A percentile compares a stretch with the other conserved stretches of the same genome.
Conservation (phyloP, 2,329 filamentous ascomycete species). For the Huntiella savannae region DNA sequence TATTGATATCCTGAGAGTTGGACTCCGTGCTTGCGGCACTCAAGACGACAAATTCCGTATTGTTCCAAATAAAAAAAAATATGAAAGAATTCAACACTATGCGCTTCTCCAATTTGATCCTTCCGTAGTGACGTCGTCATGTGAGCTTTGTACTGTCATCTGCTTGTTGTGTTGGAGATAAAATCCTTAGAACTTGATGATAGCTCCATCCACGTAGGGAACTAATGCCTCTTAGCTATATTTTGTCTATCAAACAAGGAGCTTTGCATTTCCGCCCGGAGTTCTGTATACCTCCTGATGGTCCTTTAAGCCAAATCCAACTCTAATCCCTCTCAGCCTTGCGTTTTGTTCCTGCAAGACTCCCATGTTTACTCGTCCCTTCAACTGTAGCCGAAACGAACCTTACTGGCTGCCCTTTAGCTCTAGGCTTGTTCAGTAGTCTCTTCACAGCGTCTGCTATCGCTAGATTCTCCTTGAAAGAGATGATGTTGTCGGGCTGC, state of each 20-base stretch:
- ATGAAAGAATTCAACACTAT: too few relatives aligned
- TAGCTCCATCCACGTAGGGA: too few relatives aligned
- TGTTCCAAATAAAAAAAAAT: too few relatives aligned
- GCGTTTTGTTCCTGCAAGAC: neutral
- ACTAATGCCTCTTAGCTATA: too few relatives aligned
- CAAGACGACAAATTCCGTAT: too few relatives aligned
- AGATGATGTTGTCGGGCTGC: slow-evolving; percentile 26
- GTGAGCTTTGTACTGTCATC: too few relatives aligned
- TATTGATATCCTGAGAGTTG: neutral
- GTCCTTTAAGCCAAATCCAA: neutral
- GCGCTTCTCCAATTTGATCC: too few relatives aligned
- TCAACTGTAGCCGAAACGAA: neutral
- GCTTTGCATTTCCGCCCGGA: neutral
- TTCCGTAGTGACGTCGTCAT: too few relatives aligned
- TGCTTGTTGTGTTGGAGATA: too few relatives aligned
- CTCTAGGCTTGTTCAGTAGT: neutral
- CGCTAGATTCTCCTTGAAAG: slow-evolving; percentile 24
- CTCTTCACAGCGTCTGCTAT: neutral
- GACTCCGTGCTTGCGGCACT: too few relatives aligned
- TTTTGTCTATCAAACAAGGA: too few relatives aligned
- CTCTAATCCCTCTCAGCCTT: neutral
- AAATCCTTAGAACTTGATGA: too few relatives aligned
- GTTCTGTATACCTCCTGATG: slow-evolving; percentile 1
- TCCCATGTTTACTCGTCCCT: neutral
- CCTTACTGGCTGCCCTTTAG: neutral